Base-by-base conservation (phyloP, 164 flowering plant species). In the Saururus chinensis region DNA sequence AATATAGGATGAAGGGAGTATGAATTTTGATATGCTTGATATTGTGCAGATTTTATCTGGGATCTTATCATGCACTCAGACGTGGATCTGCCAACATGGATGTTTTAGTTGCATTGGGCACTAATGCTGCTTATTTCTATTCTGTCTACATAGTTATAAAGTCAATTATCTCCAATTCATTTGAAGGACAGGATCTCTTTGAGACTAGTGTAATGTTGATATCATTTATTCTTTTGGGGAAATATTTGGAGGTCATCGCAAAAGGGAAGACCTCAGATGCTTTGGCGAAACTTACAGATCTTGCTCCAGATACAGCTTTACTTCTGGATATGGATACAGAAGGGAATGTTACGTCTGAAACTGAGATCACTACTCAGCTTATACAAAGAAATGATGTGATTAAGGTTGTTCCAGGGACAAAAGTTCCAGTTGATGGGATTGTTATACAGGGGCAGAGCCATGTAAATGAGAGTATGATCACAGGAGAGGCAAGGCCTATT, bases 231-330 rank as follows among this genome's bases (percentile, higher is more conserved):
- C 87, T 92, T 49, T 61, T 92, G 60, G 98, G 98, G 2, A 92
- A 89, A 68, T 92, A 87, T 68, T 76, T 92, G 78, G 98, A 92
- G 74, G 82, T 84, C 54, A 61, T 89, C 64, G 98, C 98, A 45
- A 92, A 87, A 74, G 98, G 96, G 63, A 89, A 82, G 69, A 89
- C 98, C n/a, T 89, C 98, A 40, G 89, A 84, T 78, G 98, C 98
- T 69, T 75, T 92, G 64, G 89, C 86, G 53, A 92, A 89, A 79
- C 73, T 92, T 70, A 77, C 82, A 60, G 91, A 84, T 56, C 89
- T 92, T 69, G 82, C 95, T 59, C 98, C 96, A 42, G 93, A 86
- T 56, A 84, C 79, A 35, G 95, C 93, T 64, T 30, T 59, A 73
- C 75, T 92, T 61, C 52, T 89, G 53, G 67, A 78, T 59, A 54